Base-by-base conservation (phyloP, 768 basidiomycete species). In the Antrodiella citrinella region DNA sequence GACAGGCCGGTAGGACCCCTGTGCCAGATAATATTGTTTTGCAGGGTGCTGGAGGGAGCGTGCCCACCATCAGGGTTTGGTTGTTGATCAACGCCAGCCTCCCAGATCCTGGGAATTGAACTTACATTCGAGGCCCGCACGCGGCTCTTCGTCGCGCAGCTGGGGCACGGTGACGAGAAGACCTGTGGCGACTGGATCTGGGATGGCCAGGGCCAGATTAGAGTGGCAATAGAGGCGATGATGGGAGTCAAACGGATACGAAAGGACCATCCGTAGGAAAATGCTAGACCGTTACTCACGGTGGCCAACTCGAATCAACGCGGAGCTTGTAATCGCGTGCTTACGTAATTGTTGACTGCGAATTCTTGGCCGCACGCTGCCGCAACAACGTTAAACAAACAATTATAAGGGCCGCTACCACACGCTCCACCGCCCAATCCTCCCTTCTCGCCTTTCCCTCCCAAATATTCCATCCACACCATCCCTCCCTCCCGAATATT, bases 311-410 rank as follows among this genome's bases (percentile, higher is more conserved):
- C 30, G 15, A 35, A 35, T 35, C n/a, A 19, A 43, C 41, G 41
- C 41, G 41, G 41, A 43, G 41, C 45, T 44, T 25, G 55, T 52
- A 52, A 44, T 49, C 44, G 51, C 54, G 51, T 18, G 41, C 41
- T 59, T 59, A 59, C 30, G 51, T 59, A 57, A 59, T 50, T 54
- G 51, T 55, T 55, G 51, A 50, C 54, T 53, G 51, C 49, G 56
- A 53, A 55, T 47, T 48, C 9, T 10, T 5, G 51, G 53, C 54
- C 58, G 58, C 58, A 55, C 48, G 52, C 54, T 59, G 56, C 56
- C 58, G 56, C 51, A 57, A 56, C 56, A 55, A 54, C 55, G n/a
- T 52, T 57, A 59, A 54, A 59, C 54, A 54, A 55, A 55, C 52
- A 47, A 54, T 57, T 57, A 59, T 44, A 43, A 22, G 41, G n/a